A percentile compares a stretch with the other conserved stretches of the same genome.
Evolutionary conservation across 108 stramenopile genomes (phyloP).

Genomic region (Nitzschia sp.): DNA sequence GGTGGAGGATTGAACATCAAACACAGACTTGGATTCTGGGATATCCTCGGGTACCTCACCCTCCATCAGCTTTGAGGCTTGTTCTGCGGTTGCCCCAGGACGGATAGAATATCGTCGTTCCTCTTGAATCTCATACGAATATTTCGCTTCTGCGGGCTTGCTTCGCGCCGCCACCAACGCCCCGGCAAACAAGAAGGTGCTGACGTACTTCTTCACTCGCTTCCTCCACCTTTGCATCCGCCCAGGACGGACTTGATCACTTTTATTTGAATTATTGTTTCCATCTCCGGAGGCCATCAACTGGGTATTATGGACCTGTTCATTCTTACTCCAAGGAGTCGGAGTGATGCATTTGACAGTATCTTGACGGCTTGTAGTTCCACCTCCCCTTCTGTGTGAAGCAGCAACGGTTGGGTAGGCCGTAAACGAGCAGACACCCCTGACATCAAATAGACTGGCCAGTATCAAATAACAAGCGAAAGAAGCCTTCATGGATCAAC

Average conservation of each 20-base stretch:
- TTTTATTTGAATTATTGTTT: no score
- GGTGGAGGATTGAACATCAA: background rate
- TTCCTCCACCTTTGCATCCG: background rate
- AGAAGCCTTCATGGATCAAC: no score
- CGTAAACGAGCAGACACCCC: no score
- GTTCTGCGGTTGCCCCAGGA: constrained; percentile 38
- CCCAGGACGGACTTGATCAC: background rate
- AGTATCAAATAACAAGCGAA: no score
- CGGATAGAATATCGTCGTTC: constrained; percentile 19
- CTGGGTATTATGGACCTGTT: no score
- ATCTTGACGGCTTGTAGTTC: no score
- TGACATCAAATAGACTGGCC: no score
- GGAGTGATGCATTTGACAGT: no score
- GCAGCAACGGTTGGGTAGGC: no score
- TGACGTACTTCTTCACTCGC: background rate
- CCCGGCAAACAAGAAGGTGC: background rate
- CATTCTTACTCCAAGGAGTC: no score
- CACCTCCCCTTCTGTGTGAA: no score
- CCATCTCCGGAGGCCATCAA: no score
- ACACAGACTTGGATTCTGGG: background rate
- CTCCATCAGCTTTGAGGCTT: constrained; percentile 31
- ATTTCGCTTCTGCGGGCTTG: constrained; percentile 9
- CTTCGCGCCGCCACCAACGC: background rate
- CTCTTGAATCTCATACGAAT: constrained; percentile 9
- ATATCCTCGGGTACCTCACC: constrained; percentile 32